phyloP scores from a whole-genome alignment of 306 rosid genomes.

The Sicyos edulis region DNA sequence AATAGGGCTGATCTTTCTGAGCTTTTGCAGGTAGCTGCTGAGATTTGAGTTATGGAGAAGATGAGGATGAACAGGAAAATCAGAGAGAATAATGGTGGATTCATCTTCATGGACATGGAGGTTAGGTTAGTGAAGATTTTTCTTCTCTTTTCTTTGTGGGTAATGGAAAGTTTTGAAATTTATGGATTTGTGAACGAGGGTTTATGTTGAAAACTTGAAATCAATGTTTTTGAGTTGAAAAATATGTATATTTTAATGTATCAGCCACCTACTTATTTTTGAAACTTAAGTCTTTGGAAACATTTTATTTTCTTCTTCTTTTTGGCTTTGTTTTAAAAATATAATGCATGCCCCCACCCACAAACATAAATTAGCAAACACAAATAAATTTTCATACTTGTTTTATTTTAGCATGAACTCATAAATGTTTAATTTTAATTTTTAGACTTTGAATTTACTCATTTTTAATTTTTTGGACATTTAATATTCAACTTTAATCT shows the following conservation, averaged over 20 bases:
- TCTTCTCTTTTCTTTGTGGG: not conserved
- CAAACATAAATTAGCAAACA: too few relatives aligned
- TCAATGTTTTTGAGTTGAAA: not conserved
- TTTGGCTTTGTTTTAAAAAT: too few relatives aligned
- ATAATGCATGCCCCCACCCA: too few relatives aligned
- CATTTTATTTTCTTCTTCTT: too few relatives aligned
- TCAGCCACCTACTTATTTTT: not conserved
- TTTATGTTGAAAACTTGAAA: not conserved
- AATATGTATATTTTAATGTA: not conserved
- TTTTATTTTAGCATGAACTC: too few relatives aligned
- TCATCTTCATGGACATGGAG: not conserved
- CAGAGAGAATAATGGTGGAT: not conserved
- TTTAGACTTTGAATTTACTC: too few relatives aligned
- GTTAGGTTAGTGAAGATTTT: not conserved
- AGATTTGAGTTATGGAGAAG: not conserved
- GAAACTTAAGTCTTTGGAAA: not conserved
- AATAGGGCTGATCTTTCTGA: not conserved
- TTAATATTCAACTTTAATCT: too few relatives aligned
- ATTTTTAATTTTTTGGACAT: too few relatives aligned
- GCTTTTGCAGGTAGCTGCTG: not conserved
- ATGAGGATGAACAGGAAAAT: not conserved
- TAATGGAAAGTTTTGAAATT: not conserved
- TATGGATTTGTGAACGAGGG: not conserved
- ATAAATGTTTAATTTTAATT: too few relatives aligned
- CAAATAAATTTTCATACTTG: too few relatives aligned